A percentile compares a stretch with the other conserved stretches of the same genome.
Conservation (phyloP, 176 grass and related monocot species). For the barley (Hordeum vulgare) region DNA sequence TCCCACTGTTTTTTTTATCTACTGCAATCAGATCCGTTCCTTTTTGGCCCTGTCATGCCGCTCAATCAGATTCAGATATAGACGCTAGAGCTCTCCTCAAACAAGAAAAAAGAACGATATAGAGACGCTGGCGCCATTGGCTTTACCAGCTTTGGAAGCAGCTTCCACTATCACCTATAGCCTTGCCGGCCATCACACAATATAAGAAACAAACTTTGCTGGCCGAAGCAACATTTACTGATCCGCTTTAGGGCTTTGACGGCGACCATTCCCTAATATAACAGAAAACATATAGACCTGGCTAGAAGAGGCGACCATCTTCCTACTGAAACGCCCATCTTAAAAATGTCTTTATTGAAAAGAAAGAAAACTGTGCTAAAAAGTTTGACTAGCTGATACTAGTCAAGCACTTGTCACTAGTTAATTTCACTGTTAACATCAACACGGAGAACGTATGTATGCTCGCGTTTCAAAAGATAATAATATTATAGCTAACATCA, state of each 20-base stretch:
- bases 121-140: neutral
- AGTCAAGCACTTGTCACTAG: neutral
- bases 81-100: no score
- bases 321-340: no score
- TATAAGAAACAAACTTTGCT: no score
- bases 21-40: neutral
- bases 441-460: no score
- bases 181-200: no score
- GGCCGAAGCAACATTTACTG: neutral
- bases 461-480: no score
- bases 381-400: neutral
- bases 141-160: neutral
- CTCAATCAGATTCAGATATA: neutral
- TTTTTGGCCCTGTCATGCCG: neutral
- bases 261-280: neutral
- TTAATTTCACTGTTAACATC: no score
- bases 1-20: no score
- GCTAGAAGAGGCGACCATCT: no score
- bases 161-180: neutral
- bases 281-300: neutral
- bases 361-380: no score
- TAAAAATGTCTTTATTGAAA: no score
- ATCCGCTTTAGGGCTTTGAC: neutral
- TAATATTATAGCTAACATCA: neutral
- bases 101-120: no score